Base-by-base conservation (phyloP, 441 rosid species). In the Croton laevigatus region DNA sequence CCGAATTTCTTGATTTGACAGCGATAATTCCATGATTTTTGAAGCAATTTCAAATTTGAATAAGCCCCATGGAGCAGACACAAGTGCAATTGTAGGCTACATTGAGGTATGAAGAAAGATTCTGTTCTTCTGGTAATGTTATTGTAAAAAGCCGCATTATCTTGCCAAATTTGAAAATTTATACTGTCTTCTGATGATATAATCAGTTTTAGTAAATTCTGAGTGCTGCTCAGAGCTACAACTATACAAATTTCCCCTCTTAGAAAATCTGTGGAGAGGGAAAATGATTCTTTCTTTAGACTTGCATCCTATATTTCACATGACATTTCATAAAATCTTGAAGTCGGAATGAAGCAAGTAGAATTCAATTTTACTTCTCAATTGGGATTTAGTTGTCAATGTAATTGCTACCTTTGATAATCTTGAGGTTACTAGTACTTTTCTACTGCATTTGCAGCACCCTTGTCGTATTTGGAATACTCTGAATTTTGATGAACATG, bases 11-110 rank as follows among this genome's bases (percentile, higher is more conserved):
- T 69, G 34, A 55, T 65, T 62, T 51, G 32, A n/a, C 73, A 86
- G 86, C 84, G 81, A 84, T 65, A 74, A 80, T 81, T 81, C 77
- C 46, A 55, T 84, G 89, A 85, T 89, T 65, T 80, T 84, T 61
- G 90, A 89, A 84, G 94, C 94, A 13, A 76, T 89, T 78, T 51
- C 81, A 36, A 75, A 75, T 5, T 76, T 81, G 68, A 82, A 81
- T 59, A 83, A 84, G 66, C 81, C 86, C 17, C 78, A 74, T 66
- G 90, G 91, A 69, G 76, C 78, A 40, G 90, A 84, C 51, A 73
- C 71, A 17, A 70, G 76, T 69, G 85, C 84, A 42, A 87, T 89
- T 76, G 49, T 82, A 63, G 73, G 65, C 83, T 85, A 81, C 72
- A 82, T 87, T 32, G 90, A 89, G 90, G 94, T 87, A 7, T 17